A percentile compares a stretch with the other conserved stretches of the same genome.
Conservation (phyloP, 345 rosid genomes). For the Stellera chamaejasme region DNA sequence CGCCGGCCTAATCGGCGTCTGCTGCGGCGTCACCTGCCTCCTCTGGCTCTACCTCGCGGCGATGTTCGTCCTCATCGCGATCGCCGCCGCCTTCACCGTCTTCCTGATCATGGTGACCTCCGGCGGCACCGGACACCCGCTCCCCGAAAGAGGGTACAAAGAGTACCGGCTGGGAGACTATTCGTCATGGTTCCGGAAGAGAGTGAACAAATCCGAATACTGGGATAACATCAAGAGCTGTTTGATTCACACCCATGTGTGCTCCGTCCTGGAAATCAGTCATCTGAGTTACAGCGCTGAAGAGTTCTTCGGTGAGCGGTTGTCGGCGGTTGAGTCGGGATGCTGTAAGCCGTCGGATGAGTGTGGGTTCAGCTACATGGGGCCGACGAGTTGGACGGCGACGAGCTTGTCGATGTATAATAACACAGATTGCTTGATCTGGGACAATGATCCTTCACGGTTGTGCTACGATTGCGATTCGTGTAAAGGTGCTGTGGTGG, state of each 20-base stretch:
- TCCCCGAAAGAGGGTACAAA: slow-evolving; percentile 61
- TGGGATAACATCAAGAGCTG: slow-evolving; percentile 71
- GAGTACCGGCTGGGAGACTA: slow-evolving; percentile 68
- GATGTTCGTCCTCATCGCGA: slow-evolving; percentile 62
- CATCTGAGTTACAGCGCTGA: slow-evolving; percentile 10
- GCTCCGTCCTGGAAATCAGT: slow-evolving; percentile 21
- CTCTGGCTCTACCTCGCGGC: slow-evolving; percentile 74
- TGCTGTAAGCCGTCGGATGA: slow-evolving; percentile 85
- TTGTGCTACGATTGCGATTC: slow-evolving; percentile 74
- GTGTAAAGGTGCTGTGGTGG: slow-evolving; percentile 81
- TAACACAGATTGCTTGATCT: slow-evolving; percentile 50
- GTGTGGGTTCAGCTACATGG: slow-evolving; percentile 49
- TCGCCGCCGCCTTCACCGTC: slow-evolving; percentile 60
- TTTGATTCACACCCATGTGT: slow-evolving; percentile 37
- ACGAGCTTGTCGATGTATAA: slow-evolving; percentile 2
- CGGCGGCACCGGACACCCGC: slow-evolving; percentile 61
- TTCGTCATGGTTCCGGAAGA: slow-evolving; percentile 62
- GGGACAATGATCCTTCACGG: slow-evolving; percentile 29
- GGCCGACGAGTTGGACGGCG: slow-evolving; percentile 52
- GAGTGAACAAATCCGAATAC: slow-evolving; percentile 39
- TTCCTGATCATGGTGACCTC: slow-evolving; percentile 73
- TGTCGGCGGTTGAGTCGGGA: slow-evolving; percentile 42
- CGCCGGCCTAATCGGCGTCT: slow-evolving; percentile 79
- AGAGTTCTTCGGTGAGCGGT: slow-evolving; percentile 19
- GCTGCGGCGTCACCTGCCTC: slow-evolving; percentile 70